phyloP scores from a whole-genome alignment of 2,329 filamentous ascomycete genomes.

The Pezicula neosporulosa region DNA sequence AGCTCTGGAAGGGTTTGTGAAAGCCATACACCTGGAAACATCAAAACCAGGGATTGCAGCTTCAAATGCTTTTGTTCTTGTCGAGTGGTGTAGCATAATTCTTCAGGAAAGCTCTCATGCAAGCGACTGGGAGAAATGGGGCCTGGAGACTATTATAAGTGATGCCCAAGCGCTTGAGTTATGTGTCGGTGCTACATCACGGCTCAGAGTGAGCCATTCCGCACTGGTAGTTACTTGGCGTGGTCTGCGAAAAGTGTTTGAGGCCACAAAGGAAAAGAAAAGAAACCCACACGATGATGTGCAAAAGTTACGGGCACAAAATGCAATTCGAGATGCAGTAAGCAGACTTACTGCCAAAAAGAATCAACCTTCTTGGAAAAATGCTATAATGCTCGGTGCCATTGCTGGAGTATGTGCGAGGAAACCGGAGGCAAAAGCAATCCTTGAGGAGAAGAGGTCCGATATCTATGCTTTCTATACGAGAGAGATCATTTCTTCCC shows the following conservation, averaged over 20 bases:
- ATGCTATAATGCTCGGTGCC: conserved; percentile 77
- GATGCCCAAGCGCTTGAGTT: conserved; percentile 74
- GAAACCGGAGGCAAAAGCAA: conserved; percentile 56
- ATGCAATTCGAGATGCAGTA: conserved; percentile 49
- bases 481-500: conserved; percentile 80
- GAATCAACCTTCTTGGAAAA: conserved; percentile 58
- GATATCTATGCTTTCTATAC: conserved; percentile 79
- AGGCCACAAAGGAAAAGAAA: conserved; percentile 46
- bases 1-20: conserved; percentile 60
- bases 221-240: conserved; percentile 76
- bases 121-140: conserved; percentile 60
- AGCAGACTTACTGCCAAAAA: conserved; percentile 66
- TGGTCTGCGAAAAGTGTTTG: conserved; percentile 72
- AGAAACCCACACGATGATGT: conserved; percentile 40
- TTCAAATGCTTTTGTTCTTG: conserved; percentile 79
- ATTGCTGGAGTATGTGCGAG: conserved; percentile 84
- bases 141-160: conserved; percentile 61
- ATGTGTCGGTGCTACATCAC: conserved; percentile 65
- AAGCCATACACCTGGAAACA: conserved; percentile 67
- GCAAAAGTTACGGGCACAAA: conserved; percentile 4
- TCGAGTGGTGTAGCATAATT: conserved; percentile 84
- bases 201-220: conserved; percentile 64
- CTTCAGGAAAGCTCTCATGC: conserved; percentile 67
- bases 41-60: conserved; percentile 74
- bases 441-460: conserved; percentile 63